phyloP scores from a whole-genome alignment of 345 rosid genomes.

The Linum trigynum region DNA sequence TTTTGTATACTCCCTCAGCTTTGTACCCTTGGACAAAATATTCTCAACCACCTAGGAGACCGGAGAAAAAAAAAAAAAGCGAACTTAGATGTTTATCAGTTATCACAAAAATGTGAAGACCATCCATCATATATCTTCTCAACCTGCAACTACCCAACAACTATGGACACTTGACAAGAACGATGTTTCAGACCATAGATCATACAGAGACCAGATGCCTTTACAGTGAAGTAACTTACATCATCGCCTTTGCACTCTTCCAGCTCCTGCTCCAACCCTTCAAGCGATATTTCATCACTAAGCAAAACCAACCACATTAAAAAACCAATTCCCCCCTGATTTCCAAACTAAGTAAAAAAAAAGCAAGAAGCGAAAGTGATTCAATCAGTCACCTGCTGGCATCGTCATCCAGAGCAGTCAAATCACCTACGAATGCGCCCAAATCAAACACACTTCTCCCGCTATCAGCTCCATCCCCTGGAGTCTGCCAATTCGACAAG shows the following conservation, averaged over 20 bases:
- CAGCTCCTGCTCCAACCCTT: slow-evolving; percentile 84
- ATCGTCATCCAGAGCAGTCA: slow-evolving; percentile 65
- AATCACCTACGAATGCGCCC: slow-evolving; percentile 80
- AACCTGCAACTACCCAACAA: too few relatives aligned
- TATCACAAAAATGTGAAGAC: too few relatives aligned
- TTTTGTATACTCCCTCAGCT: slow-evolving; percentile 80
- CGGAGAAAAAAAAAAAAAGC: neutral
- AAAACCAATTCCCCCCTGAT: neutral
- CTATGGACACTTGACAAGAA: too few relatives aligned
- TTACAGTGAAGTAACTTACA: slow-evolving; percentile 30
- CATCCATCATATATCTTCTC: neutral
- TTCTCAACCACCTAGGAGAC: slow-evolving; percentile 71
- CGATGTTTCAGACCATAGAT: neutral
- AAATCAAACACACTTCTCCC: slow-evolving; percentile 52
- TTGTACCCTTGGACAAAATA: slow-evolving; percentile 75
- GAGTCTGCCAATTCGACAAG: neutral
- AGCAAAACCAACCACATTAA: neutral
- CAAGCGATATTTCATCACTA: slow-evolving; percentile 84
- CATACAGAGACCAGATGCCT: neutral
- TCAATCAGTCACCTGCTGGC: slow-evolving; percentile 42
- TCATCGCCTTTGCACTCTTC: slow-evolving; percentile 87
- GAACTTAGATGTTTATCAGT: slow-evolving; percentile 11
- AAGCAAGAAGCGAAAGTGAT: neutral
- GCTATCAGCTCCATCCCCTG: slow-evolving; percentile 14
- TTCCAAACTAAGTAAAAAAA: neutral